Evolutionary conservation across 352 stramenopile genomes (phyloP).

Genomic region (Phytophthora pisi): DNA sequence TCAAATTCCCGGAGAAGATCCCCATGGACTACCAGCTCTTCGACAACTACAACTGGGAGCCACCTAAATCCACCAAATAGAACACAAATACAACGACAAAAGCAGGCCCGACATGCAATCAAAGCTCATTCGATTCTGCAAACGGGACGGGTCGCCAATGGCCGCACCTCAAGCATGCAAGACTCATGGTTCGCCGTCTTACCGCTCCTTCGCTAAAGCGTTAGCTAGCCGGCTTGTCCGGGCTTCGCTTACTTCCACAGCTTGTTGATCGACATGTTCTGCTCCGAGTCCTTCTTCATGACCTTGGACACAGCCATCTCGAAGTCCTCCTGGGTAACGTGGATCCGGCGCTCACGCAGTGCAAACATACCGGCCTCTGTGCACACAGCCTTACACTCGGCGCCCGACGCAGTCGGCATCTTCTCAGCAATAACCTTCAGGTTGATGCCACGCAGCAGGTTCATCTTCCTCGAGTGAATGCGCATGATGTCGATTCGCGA

Average conservation of each 20-base stretch:
- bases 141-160: slow-evolving; percentile 5
- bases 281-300: slow-evolving; percentile 99
- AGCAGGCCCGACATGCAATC: slow-evolving; percentile 13
- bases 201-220: slow-evolving; percentile 15
- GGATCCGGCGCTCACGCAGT: slow-evolving; percentile 98
- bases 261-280: slow-evolving; percentile 98
- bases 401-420: slow-evolving; percentile 97
- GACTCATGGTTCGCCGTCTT: not conserved
- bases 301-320: slow-evolving; percentile 99
- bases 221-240: slow-evolving; percentile 8
- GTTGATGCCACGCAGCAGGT: slow-evolving; percentile 98
- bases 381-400: slow-evolving; percentile 99
- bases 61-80: slow-evolving; percentile 39
- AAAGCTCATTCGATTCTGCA: slow-evolving; percentile 42
- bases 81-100: slow-evolving; percentile 14
- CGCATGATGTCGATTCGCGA: slow-evolving; percentile 97
- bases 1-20: slow-evolving; percentile 75
- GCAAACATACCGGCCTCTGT: slow-evolving; percentile 99
- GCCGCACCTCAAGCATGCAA: not conserved
- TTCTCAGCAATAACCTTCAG: slow-evolving; percentile 98
- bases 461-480: slow-evolving; percentile 99
- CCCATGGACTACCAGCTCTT: slow-evolving; percentile 86
- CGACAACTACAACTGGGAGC: slow-evolving; percentile 88
- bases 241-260: slow-evolving; percentile 96
- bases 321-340: slow-evolving; percentile 99